Base-by-base conservation (phyloP, 78 protist genomes). In the Dictyostelium intermedium region DNA sequence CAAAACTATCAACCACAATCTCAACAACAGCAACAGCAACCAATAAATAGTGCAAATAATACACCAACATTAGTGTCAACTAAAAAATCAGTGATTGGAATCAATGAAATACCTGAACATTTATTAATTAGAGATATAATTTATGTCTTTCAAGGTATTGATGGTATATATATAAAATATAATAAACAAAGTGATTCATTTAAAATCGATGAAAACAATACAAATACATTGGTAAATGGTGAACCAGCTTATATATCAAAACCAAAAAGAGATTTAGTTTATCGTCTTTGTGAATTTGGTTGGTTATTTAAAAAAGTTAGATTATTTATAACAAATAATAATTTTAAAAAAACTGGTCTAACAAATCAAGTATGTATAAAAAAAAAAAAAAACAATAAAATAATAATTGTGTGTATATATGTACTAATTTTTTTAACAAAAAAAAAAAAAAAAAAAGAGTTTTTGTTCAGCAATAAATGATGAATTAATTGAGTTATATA, bases 71-170 rank as follows among this genome's bases (percentile, higher is more conserved):
- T 76, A 76, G 18, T 18, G 41, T 30, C 60, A 34, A 76, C 56
- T 35, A 63, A 37, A 39, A 72, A 72, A 34, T 35, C 34, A 72
- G 79, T 34, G 0, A 34, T 72, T 72, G 79, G 79, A 34, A 34
- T 72, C 3, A 34, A 32, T n/a, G 69, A 63, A 45, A 56, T 89
- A 47, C 61, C 83, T 8, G 94, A 89, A 37, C 78, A 78, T 27
- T 50, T 80, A 47, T 34, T 89, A 35, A n/a, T 80, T 20, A 27
- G 41, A 30, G 94, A 89, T 50, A 66, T 89, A 6, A 80, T 89
- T 6, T 89, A 69, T 80, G 94, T 89, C 16, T 89, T 89, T 66
- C 94, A 89, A 53, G 94, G 94, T 32, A 89, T 89, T 14, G 94
- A 89, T 43, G 94, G 94, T 0, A 81, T 34, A 14, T 89, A 80